A percentile compares a stretch with the other conserved stretches of the same genome.
Conservation (phyloP, 2,329 filamentous ascomycete genomes). For the Bertia moriformis region DNA sequence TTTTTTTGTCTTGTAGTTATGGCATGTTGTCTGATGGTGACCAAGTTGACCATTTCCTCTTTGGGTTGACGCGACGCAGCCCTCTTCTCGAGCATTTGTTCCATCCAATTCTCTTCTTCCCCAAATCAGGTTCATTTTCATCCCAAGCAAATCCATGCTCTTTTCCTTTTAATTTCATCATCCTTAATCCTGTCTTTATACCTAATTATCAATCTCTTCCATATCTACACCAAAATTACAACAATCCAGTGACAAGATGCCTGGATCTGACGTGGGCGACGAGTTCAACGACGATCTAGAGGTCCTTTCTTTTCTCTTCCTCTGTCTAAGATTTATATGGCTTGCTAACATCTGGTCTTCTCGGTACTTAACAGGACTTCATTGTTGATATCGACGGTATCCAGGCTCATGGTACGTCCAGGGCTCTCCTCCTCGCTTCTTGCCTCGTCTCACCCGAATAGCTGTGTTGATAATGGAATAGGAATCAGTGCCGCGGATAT, state of each 20-base stretch:
- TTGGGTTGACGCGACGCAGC: no score
- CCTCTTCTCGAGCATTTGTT: no score
- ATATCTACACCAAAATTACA: slow-evolving; percentile 1
- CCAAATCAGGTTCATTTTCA: no score
- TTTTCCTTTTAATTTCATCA: neutral
- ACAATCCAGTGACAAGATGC: slow-evolving; percentile 28
- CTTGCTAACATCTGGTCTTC: neutral
- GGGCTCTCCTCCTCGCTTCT: neutral
- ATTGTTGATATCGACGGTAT: slow-evolving; percentile 55
- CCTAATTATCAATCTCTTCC: neutral
- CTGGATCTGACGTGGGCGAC: slow-evolving; percentile 34
- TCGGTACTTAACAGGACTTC: slow-evolving; percentile 21
- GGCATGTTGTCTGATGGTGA: no score
- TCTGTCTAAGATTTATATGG: neutral
- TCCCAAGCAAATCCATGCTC: no score
- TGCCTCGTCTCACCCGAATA: neutral
- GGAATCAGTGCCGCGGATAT: slow-evolving; percentile 53
- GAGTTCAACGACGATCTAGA: slow-evolving; percentile 32
- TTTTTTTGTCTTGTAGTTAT: no score
- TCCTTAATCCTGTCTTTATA: neutral
- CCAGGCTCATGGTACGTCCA: slow-evolving; percentile 44
- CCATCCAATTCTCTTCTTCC: no score
- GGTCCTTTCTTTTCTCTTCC: neutral
- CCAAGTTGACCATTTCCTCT: no score
- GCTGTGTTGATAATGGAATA: slow-evolving; percentile 10